Percentiles rank a stretch among this genome's conserved stretches.
These are phyloP conservation scores for Bremia lactucae DNA, from an alignment of 352 stramenopile species.

Conservation along the genomic window DNA sequence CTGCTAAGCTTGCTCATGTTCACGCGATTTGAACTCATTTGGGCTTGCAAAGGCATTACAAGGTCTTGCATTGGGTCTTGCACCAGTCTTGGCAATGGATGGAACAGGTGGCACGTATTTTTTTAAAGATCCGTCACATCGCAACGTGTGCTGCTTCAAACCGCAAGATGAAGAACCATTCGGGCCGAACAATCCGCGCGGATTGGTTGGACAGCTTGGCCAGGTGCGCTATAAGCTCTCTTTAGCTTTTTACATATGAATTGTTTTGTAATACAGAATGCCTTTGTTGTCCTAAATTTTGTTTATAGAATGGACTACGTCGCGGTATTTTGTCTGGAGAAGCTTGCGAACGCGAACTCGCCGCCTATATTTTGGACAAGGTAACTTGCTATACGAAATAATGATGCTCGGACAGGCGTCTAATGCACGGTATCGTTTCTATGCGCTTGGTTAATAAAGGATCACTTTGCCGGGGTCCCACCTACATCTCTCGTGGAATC, in stretches of 20 bases:
- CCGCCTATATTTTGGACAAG: slow-evolving; percentile 94
- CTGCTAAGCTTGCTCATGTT: slow-evolving; percentile 1
- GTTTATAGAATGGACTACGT: slow-evolving; percentile 61
- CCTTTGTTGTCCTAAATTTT: not conserved
- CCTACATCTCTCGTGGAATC: slow-evolving; percentile 74
- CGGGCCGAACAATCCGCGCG: slow-evolving; percentile 94
- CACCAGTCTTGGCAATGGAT: slow-evolving; percentile 89
- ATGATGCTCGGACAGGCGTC: slow-evolving; percentile 16
- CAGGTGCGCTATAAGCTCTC: slow-evolving; percentile 25
- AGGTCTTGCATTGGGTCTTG: slow-evolving; percentile 85
- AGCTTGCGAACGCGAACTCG: slow-evolving; percentile 93
- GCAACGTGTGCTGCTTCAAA: slow-evolving; percentile 95
- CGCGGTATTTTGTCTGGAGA: slow-evolving; percentile 92
- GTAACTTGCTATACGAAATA: slow-evolving; percentile 7
- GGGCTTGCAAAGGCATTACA: slow-evolving; percentile 52
- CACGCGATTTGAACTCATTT: not conserved
- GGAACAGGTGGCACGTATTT: slow-evolving; percentile 98
- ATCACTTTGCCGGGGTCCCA: slow-evolving; percentile 75
- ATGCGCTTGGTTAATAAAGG: too few species aligned
- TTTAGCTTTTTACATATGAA: not conserved
- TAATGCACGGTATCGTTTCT: too few species aligned
- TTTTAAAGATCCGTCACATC: slow-evolving; percentile 89
- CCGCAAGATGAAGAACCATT: slow-evolving; percentile 98
- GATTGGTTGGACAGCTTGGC: slow-evolving; percentile 76
- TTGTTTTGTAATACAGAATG: not conserved